Conservation (phyloP, 192 early-diverging fungal genomes). For the Rhizoclosmatium globosum region DNA sequence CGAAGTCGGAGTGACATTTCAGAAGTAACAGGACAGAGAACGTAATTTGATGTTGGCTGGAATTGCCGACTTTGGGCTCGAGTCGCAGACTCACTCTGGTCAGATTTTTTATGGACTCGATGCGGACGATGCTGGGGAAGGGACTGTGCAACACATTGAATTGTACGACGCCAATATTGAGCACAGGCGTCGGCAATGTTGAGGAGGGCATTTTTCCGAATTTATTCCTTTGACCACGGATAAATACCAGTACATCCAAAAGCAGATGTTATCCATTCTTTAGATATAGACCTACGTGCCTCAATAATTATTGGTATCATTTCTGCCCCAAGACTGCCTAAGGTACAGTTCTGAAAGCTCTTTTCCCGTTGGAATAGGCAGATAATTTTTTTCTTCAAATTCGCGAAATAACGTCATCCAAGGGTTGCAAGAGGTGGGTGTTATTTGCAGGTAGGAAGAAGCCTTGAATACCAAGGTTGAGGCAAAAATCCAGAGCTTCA, state of each 20-base stretch:
- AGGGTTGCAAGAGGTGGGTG: conserved; percentile 7
- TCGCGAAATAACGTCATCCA: conserved; percentile 8
- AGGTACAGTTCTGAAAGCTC: neutral
- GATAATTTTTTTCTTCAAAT: neutral
- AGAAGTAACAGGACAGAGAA: too few relatives aligned
- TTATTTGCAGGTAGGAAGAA: conserved; percentile 2
- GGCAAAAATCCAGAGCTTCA: neutral
- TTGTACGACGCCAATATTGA: too few relatives aligned
- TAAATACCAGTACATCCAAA: neutral
- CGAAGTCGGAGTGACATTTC: too few relatives aligned
- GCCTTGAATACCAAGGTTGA: neutral
- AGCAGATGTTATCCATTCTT: neutral
- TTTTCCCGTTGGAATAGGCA: neutral
- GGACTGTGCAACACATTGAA: too few relatives aligned
- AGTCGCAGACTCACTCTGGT: too few relatives aligned
- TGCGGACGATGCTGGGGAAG: too few relatives aligned
- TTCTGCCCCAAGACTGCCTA: neutral
- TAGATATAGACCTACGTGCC: neutral
- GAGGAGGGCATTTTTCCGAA: neutral
- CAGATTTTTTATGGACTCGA: too few relatives aligned
- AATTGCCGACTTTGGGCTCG: too few relatives aligned
- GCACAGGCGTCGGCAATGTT: neutral
- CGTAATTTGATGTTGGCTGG: too few relatives aligned
- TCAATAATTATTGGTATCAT: neutral
- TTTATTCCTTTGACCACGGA: neutral